Conservation (phyloP, 2,329 filamentous ascomycete genomes). For the Exophiala bonariae region DNA sequence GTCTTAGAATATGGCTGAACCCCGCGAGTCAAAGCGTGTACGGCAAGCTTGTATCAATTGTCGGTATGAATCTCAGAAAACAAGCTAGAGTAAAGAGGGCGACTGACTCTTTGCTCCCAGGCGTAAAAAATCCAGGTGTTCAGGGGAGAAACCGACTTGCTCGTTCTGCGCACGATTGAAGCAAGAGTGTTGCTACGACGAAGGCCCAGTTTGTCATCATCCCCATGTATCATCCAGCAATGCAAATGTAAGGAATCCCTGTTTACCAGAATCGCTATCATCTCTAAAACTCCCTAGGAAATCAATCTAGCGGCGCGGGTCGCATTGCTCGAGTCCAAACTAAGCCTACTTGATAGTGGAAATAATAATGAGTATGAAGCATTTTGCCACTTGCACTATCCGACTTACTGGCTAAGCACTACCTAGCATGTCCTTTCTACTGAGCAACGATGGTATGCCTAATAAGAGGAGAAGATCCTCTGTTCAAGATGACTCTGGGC, state of each 20-base stretch:
- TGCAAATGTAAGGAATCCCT: background rate
- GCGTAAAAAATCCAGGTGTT: conserved; percentile 96
- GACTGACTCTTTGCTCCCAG: conserved; percentile 44
- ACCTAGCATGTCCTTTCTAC: background rate
- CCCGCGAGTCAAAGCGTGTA: conserved; percentile 27
- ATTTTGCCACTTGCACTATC: background rate
- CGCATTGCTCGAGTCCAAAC: conserved; percentile 14
- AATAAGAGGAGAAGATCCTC: conserved; percentile 5
- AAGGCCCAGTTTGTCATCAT: conserved; percentile 8
- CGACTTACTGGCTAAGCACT: background rate
- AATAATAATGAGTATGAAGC: background rate
- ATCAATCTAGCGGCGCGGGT: conserved; percentile 14
- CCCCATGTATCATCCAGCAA: conserved; percentile 1
- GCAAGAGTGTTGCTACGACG: conserved; percentile 29
- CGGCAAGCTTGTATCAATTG: conserved; percentile 33
- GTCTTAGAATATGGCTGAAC: conserved; percentile 1
- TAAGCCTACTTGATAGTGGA: conserved; percentile 11
- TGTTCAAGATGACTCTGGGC: background rate
- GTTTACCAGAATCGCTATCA: too few relatives aligned
- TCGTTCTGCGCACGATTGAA: conserved; percentile 31
- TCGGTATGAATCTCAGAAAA: conserved; percentile 20
- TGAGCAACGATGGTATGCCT: background rate
- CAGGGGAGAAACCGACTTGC: conserved; percentile 94
- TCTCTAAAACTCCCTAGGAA: conserved; percentile 9
- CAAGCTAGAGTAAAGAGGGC: too few relatives aligned